A percentile compares a stretch with the other conserved stretches of the same genome.
These are phyloP conservation scores for Ascochyta fabae DNA, from an alignment of 2,329 filamentous ascomycete species.

Conservation along the genomic window DNA sequence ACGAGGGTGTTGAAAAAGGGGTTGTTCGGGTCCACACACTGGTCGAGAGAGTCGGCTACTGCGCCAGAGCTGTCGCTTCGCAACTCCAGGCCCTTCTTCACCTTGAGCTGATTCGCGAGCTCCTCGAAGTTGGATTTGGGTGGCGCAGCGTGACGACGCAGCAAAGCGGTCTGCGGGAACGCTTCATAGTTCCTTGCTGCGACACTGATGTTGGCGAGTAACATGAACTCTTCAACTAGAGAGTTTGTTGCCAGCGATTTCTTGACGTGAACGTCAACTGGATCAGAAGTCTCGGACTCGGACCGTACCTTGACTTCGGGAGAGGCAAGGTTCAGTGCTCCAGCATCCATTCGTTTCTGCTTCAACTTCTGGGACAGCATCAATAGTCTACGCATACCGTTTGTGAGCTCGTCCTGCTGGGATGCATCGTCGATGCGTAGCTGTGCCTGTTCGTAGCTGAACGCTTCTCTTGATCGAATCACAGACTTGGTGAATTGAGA, in stretches of 20 bases:
- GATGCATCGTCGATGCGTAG: conserved; percentile 88
- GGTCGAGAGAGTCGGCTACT: conserved; percentile 90
- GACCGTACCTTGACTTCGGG: conserved; percentile 96
- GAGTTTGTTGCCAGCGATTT: conserved; percentile 94
- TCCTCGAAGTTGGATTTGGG: conserved; percentile 98
- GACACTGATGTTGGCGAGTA: conserved; percentile 95
- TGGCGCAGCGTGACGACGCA: conserved; percentile 89
- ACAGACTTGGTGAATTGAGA: conserved; percentile 96
- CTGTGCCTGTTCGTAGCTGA: conserved; percentile 97
- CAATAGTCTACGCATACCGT: conserved; percentile 85
- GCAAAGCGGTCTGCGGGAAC: conserved; percentile 93
- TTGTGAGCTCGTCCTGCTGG: conserved; percentile 86
- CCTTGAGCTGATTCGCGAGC: conserved; percentile 85
- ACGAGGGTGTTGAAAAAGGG: conserved; percentile 99
- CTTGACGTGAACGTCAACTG: conserved; percentile 95
- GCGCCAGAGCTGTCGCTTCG: conserved; percentile 86
- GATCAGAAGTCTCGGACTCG: conserved; percentile 94
- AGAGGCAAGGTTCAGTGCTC: conserved; percentile 93
- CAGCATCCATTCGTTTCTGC: conserved; percentile 92
- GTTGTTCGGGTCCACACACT: conserved; percentile 77
- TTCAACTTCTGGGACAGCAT: conserved; percentile 90
- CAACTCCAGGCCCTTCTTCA: conserved; percentile 82
- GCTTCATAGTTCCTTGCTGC: conserved; percentile 87
- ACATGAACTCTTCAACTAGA: conserved; percentile 98
- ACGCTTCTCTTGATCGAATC: conserved; percentile 93